Percentiles rank a stretch among this genome's conserved stretches.
phyloP scores from a whole-genome alignment of 805 yeast genomes.

The Ogataea minuta region DNA sequence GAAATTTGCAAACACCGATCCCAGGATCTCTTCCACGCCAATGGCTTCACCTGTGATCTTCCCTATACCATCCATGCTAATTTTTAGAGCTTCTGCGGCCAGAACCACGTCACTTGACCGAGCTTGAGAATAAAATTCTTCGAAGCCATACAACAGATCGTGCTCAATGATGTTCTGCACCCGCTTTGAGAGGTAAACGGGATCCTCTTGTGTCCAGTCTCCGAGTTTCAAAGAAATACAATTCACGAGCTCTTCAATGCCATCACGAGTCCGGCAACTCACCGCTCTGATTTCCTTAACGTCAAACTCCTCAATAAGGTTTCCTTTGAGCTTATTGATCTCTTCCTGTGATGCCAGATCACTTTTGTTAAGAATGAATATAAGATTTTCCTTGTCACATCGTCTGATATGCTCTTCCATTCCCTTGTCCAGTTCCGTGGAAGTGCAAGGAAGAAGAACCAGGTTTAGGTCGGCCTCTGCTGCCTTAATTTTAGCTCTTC shows the following conservation, averaged over 20 bases:
- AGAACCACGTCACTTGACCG: constrained; percentile 67
- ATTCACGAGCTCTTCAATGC: constrained; percentile 48
- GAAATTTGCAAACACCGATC: constrained; percentile 86
- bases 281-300: constrained; percentile 37
- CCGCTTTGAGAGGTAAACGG: constrained; percentile 71
- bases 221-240: constrained; percentile 29
- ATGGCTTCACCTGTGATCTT: constrained; percentile 87
- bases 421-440: constrained; percentile 34
- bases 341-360: constrained; percentile 41
- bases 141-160: constrained; percentile 75
- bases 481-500: constrained; percentile 64
- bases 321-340: constrained; percentile 19
- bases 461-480: constrained; percentile 63
- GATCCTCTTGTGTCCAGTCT: constrained; percentile 43
- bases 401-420: constrained; percentile 38
- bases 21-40: constrained; percentile 87
- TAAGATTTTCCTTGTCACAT: constrained; percentile 20
- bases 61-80: constrained; percentile 84
- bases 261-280: constrained; percentile 59
- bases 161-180: constrained; percentile 69
- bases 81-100: constrained; percentile 72
- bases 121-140: constrained; percentile 53
- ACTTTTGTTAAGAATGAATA: constrained; percentile 56
- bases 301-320: constrained; percentile 27
- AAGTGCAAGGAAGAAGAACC: constrained; percentile 55